These are phyloP conservation scores for Aeminium ludgeri DNA, from an alignment of 495 filamentous ascomycete genomes.

Conservation along the genomic window DNA sequence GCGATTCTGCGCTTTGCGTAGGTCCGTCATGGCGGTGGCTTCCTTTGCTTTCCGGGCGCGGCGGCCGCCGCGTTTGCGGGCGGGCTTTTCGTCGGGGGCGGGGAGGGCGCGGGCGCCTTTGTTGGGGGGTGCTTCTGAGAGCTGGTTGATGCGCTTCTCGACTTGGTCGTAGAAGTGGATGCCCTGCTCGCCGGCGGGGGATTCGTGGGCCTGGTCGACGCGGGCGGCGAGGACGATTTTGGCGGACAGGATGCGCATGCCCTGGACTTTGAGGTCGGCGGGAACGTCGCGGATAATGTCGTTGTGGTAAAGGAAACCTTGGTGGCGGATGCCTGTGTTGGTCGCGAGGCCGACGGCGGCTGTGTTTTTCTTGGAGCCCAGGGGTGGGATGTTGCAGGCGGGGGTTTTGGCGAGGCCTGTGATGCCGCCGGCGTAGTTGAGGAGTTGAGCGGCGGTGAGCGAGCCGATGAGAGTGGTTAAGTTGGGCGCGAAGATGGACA, in stretches of 20 bases:
- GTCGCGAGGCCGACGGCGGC: conserved; percentile 76
- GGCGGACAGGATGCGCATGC: conserved; percentile 84
- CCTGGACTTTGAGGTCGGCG: conserved; percentile 76
- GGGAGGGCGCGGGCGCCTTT: conserved; percentile 77
- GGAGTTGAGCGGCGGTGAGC: conserved; percentile 86
- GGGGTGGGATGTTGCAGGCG: conserved; percentile 75
- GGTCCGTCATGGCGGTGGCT: conserved; percentile 88
- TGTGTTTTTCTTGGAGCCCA: conserved; percentile 79
- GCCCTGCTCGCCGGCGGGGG: conserved; percentile 65
- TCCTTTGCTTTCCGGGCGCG: conserved; percentile 92
- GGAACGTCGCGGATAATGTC: conserved; percentile 71
- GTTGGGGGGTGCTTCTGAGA: conserved; percentile 85
- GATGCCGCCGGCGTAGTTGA: conserved; percentile 82
- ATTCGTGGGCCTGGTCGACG: conserved; percentile 71
- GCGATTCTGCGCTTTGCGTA: conserved; percentile 90
- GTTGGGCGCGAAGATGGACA: conserved; percentile 92
- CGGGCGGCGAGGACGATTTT: conserved; percentile 86
- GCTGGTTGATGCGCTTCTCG: conserved; percentile 76
- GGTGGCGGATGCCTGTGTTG: conserved; percentile 78
- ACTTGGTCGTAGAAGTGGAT: conserved; percentile 71
- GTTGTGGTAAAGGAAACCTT: conserved; percentile 87
- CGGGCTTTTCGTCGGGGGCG: conserved; percentile 88
- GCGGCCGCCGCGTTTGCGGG: conserved; percentile 80
- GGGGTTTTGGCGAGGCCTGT: conserved; percentile 81
- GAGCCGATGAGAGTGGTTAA: conserved; percentile 84